phyloP scores from a whole-genome alignment of 1,284 basidiomycete genomes.

The Trichosporon sp. region DNA sequence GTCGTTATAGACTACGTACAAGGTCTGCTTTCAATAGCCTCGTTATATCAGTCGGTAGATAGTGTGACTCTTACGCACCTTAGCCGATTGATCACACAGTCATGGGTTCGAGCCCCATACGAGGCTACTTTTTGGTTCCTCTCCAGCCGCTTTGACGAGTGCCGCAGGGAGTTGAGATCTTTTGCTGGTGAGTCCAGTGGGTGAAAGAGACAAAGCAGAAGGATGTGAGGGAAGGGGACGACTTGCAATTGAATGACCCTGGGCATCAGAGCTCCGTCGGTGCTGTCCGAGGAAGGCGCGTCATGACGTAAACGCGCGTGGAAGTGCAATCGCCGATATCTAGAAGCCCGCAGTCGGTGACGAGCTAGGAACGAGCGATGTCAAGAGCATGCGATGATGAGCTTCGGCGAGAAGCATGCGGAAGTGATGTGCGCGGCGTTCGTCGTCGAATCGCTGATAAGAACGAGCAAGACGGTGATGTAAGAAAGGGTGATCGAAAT shows the following conservation, averaged over 20 bases:
- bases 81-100: conserved; percentile 19
- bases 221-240: too few species aligned
- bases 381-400: not conserved
- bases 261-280: not conserved
- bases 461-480: not conserved
- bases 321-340: not conserved
- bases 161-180: too few species aligned
- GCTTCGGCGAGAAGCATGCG: too few species aligned
- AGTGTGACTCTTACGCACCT: conserved; percentile 16
- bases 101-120: conserved; percentile 20
- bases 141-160: too few species aligned
- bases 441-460: not conserved
- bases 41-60: conserved; percentile 21
- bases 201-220: not conserved
- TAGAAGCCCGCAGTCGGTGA: not conserved
- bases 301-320: conserved; percentile 7
- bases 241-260: too few species aligned
- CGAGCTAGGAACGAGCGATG: not conserved
- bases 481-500: not conserved
- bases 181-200: not conserved
- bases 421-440: not conserved
- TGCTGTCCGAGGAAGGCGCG: not conserved
- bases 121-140: conserved; percentile 10
- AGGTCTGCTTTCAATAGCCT: not conserved
- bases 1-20: not conserved